phyloP scores from a whole-genome alignment of 1,284 basidiomycete species.

The Hymenochaete sp. region DNA sequence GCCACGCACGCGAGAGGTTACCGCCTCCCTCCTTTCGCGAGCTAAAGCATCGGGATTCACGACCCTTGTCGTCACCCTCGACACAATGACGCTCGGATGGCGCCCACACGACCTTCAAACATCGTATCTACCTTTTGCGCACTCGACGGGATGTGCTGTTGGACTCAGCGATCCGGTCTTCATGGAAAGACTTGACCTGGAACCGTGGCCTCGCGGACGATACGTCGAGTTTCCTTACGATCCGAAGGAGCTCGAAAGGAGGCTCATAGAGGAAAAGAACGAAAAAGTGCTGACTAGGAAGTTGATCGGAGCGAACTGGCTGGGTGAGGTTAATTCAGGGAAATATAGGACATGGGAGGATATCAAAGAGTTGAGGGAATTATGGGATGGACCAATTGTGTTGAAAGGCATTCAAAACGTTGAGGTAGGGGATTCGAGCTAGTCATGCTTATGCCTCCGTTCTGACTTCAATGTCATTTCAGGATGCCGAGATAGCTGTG shows the following conservation, averaged over 20 bases:
- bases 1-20: conserved; percentile 54
- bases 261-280: conserved; percentile 36
- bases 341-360: conserved; percentile 57
- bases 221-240: conserved; percentile 52
- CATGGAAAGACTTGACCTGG: conserved; percentile 42
- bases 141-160: conserved; percentile 51
- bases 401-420: conserved; percentile 62
- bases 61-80: conserved; percentile 62
- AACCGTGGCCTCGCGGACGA: conserved; percentile 33
- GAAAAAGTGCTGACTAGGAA: conserved; percentile 30
- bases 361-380: conserved; percentile 48
- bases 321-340: conserved; percentile 50
- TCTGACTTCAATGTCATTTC: not conserved
- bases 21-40: conserved; percentile 53
- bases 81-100: conserved; percentile 61
- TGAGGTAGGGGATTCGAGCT: conserved; percentile 28
- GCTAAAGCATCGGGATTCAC: conserved; percentile 59
- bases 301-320: conserved; percentile 45
- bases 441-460: conserved; percentile 11
- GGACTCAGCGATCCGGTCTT: conserved; percentile 65
- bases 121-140: conserved; percentile 53
- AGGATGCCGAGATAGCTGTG: conserved; percentile 65
- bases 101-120: conserved; percentile 54
- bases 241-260: conserved; percentile 33
- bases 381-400: conserved; percentile 64